Evolutionary conservation across 75 land plant genomes (phyloP).

Genomic region (Chamaecyparis obtusa): DNA sequence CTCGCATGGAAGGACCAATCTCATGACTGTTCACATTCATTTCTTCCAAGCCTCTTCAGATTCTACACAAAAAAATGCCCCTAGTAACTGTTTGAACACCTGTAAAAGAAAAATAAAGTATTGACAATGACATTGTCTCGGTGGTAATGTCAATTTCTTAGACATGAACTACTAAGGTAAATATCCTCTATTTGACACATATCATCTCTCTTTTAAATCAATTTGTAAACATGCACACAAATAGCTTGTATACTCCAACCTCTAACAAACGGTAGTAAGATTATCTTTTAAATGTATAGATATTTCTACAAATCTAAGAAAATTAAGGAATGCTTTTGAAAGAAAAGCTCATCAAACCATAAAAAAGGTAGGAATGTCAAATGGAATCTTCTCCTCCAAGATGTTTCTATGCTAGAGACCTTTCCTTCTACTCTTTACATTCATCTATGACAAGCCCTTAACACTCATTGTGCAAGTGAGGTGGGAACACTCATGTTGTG

Average conservation of each 20-base stretch:
- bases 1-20: too few relatives aligned
- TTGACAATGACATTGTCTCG: not conserved
- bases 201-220: not conserved
- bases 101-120: not conserved
- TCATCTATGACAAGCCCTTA: too few relatives aligned
- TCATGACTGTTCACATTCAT: too few relatives aligned
- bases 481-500: too few relatives aligned
- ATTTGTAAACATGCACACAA: constrained; percentile 4
- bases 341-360: not conserved
- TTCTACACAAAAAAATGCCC: constrained; percentile 1
- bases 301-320: not conserved
- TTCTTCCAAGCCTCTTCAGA: too few relatives aligned
- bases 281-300: constrained; percentile 8
- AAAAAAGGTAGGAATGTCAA: not conserved
- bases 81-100: not conserved
- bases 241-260: not conserved
- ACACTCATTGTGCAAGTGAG: too few relatives aligned
- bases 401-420: constrained; percentile 5
- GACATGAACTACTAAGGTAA: not conserved
- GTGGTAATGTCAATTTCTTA: not conserved
- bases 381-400: not conserved
- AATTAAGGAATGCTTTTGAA: not conserved
- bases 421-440: constrained; percentile 11
- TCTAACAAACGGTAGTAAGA: not conserved
- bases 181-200: not conserved